Evolutionary conservation across 192 early-diverging fungal species (phyloP), one percentile per base, ranked within the genome.

Genomic region (Jimgerdemannia flammicorona): DNA sequence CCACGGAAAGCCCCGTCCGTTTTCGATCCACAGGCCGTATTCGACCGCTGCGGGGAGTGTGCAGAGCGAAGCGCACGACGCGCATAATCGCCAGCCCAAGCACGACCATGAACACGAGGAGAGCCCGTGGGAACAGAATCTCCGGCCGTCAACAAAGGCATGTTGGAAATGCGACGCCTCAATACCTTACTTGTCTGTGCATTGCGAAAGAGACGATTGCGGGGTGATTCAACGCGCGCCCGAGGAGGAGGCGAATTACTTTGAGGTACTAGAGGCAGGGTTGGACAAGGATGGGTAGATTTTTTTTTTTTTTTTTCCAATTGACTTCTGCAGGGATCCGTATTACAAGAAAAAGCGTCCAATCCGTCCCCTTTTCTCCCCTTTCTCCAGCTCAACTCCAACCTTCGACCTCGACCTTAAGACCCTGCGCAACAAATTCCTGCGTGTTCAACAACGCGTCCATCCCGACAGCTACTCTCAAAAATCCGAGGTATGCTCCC

Each of bases 401-500:
- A 81, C 84, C 3, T 97, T 90, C 75, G 88, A 92, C 72, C 73
- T 98, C 17, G 91, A 96, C 75, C 54, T 82, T 8, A 84, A 78
- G 43, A 75, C 73, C 4, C 80, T 98, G 72, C 82, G 91, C 44
- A 80, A 74, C 66, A 83, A 85, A 40, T 98, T 96, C 77, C 79
- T 96, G 29, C 78, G 64, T 68, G 80, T 95, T 64, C 96, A 98
- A 81, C 93, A 94, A 84, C 77, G 74, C 1, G 91, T 95, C 8
- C 96, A 98, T 78, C 96, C 96, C 3, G 96, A 98, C 78, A 91
- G 90, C 64, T 94, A 87, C 70, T 86, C 90, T 11, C 85, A 88
- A 4, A 87, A 86, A 75, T 79, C 82, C 17, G 75, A 85, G 76
- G 90, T 90, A 82, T 73, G 79, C 73, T 8, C 0, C 19, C 14